phyloP scores from a whole-genome alignment of 2,329 filamentous ascomycete species.

The Stromatinia cepivora region DNA sequence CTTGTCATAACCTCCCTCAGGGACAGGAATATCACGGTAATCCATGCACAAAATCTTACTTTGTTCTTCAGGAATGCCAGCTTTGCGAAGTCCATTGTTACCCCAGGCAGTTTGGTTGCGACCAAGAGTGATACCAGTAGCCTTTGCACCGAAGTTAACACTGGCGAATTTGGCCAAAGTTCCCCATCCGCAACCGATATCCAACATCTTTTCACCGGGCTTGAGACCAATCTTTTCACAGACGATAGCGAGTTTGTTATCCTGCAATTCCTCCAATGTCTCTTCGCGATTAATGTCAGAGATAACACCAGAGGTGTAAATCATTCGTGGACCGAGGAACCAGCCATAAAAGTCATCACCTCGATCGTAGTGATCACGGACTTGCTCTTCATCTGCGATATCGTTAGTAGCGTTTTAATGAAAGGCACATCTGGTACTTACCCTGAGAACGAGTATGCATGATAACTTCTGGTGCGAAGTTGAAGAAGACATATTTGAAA shows the following conservation, averaged over 20 bases:
- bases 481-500: conserved; percentile 84
- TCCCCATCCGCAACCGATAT: conserved; percentile 98
- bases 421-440: conserved; percentile 42
- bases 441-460: conserved; percentile 90
- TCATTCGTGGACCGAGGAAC: conserved; percentile 98
- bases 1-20: conserved; percentile 80
- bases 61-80: conserved; percentile 81
- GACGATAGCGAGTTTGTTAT: conserved; percentile 93
- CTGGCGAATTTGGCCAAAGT: conserved; percentile 92
- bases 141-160: conserved; percentile 81
- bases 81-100: conserved; percentile 82
- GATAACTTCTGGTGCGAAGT: conserved; percentile 85
- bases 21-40: conserved; percentile 88
- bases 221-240: conserved; percentile 93
- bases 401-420: conserved; percentile 36
- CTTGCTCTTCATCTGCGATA: conserved; percentile 84
- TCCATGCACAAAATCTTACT: conserved; percentile 93
- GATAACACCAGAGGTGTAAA: conserved; percentile 96
- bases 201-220: conserved; percentile 78
- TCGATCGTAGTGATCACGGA: conserved; percentile 95
- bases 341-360: conserved; percentile 98
- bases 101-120: conserved; percentile 97
- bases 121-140: conserved; percentile 88
- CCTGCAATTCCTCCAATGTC: conserved; percentile 89
- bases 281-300: conserved; percentile 86